These are phyloP conservation scores for Populus nigra DNA, from an alignment of 345 rosid species.

Conservation along the genomic window DNA sequence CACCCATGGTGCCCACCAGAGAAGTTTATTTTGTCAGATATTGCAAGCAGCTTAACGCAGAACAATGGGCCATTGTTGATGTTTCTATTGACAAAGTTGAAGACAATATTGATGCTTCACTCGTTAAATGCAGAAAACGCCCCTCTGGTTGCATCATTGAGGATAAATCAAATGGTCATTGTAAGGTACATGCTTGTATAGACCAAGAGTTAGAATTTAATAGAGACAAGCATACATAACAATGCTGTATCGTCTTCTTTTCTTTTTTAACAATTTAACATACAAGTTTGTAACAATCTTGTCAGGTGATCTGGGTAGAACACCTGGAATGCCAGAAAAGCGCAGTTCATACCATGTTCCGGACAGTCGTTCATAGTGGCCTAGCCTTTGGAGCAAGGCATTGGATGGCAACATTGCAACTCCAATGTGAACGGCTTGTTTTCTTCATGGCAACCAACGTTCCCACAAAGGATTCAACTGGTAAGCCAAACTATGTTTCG, in stretches of 20 bases:
- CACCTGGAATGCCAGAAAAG: conserved; percentile 80
- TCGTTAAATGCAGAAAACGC: conserved; percentile 78
- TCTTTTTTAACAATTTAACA: neutral
- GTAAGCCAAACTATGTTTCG: conserved; percentile 26
- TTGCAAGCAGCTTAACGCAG: conserved; percentile 73
- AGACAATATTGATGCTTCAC: conserved; percentile 79
- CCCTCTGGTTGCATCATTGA: conserved; percentile 97
- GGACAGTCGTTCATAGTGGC: conserved; percentile 74
- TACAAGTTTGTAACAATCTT: neutral
- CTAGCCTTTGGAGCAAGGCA: conserved; percentile 92
- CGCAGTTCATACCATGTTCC: conserved; percentile 67
- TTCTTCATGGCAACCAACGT: conserved; percentile 99
- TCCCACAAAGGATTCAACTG: conserved; percentile 93
- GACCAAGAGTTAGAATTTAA: neutral
- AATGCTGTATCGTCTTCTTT: neutral
- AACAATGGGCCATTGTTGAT: conserved; percentile 91
- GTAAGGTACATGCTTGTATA: conserved; percentile 48
- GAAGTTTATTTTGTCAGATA: conserved; percentile 85
- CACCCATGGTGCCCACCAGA: conserved; percentile 88
- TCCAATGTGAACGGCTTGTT: conserved; percentile 85
- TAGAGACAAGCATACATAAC: neutral
- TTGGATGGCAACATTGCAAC: conserved; percentile 84
- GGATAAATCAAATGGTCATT: conserved; percentile 86
- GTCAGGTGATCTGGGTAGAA: conserved; percentile 93
- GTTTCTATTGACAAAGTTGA: conserved; percentile 80